Conservation (phyloP, 2,329 filamentous ascomycete genomes). For the Phyllosticta capitalensis region DNA sequence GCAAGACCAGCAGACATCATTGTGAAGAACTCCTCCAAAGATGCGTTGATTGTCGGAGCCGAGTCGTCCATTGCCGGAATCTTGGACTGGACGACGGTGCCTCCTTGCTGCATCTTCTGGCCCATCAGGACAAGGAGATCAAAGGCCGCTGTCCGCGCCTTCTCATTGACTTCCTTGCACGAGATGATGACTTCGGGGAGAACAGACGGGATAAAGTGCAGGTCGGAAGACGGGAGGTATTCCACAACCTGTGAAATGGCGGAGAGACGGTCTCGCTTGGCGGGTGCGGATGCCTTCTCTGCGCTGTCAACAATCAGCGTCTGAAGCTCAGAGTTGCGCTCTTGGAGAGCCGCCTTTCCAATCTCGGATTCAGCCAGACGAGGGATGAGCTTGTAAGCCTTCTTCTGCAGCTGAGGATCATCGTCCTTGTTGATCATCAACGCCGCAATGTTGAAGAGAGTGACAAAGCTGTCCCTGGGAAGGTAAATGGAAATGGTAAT, state of each 20-base stretch:
- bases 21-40: slow-evolving; percentile 90
- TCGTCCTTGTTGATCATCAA: slow-evolving; percentile 71
- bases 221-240: slow-evolving; percentile 63
- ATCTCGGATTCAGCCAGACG: slow-evolving; percentile 72
- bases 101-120: slow-evolving; percentile 66
- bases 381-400: slow-evolving; percentile 96
- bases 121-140: slow-evolving; percentile 84
- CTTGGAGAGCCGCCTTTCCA: slow-evolving; percentile 64
- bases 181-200: slow-evolving; percentile 92
- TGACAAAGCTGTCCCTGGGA: slow-evolving; percentile 72
- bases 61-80: slow-evolving; percentile 79
- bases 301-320: slow-evolving; percentile 67
- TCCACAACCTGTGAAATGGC: slow-evolving; percentile 75
- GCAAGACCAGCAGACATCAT: slow-evolving; percentile 96
- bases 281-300: slow-evolving; percentile 78
- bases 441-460: slow-evolving; percentile 78
- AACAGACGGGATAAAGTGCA: slow-evolving; percentile 88
- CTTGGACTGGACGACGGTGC: slow-evolving; percentile 72
- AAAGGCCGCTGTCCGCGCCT: slow-evolving; percentile 80
- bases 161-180: slow-evolving; percentile 96
- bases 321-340: slow-evolving; percentile 72
- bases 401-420: slow-evolving; percentile 94
- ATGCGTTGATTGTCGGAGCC: slow-evolving; percentile 67
- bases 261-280: slow-evolving; percentile 73
- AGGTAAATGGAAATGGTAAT: slow-evolving; percentile 95